Base-by-base conservation (phyloP, 495 filamentous ascomycete genomes). In the Penicillium crystallinum region DNA sequence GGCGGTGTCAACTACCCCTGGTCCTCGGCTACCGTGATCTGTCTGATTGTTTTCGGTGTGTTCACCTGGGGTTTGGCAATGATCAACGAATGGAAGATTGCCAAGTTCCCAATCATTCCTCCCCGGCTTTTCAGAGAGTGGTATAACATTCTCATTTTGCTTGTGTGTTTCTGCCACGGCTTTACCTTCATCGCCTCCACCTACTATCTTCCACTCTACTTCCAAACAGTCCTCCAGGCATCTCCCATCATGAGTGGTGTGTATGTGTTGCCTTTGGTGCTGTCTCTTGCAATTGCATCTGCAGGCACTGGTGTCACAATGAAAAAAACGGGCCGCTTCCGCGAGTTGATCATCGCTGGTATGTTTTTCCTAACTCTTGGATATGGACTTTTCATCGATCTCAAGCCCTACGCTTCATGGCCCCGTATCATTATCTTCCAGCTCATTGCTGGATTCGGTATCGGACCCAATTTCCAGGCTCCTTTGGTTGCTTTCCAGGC, bases 121-220 rank as follows among this genome's bases (percentile, higher is more conserved):
- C 62, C 87, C 31, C 76, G 77, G 0, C 67, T 95, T 2, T 90
- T 91, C 70, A 71, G 69, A 17, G 65, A 77, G 11, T 71, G 70
- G 18, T 79, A 82, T 19, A 85, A 84, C 63, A 56, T 85, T 21
- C 80, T 83, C 3, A 68, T 78, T 0, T 71, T 89, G 3, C 22
- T 66, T 6, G 70, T 83, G 39, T 78, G 75, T 50, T 85, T 86
- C 65, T 70, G 79, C 50, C 88, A 91, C 57, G 82, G 80, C 33
- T 81, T 83, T 56, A 82, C 88, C 51, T 91, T 91, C 74, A 88
- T 91, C 57, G 74, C 81, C 2, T 81, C 80, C 27, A 76, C 80
- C 52, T 91, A 90, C 74, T 91, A 83, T 61, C 76, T 92, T 12
- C 88, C 88, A 0, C 76, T 92, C 34, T 91, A 90, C 69, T 88